A percentile compares a stretch with the other conserved stretches of the same genome.
Conservation (phyloP, 164 flowering plant genomes). For the Stephania japonica region DNA sequence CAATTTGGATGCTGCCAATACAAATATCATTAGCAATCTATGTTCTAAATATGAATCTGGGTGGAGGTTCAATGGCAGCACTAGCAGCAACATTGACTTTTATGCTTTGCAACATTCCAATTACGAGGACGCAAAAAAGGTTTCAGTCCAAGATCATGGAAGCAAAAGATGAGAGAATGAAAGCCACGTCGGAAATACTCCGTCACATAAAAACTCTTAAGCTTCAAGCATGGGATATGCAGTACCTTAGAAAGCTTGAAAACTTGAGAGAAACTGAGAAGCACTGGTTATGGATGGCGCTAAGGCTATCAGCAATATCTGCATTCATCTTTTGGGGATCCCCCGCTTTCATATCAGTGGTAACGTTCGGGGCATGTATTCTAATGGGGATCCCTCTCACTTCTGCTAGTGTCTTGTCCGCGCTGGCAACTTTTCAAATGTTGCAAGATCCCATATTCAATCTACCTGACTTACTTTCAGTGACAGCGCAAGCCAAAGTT, state of each 20-base stretch:
- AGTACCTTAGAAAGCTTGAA: constrained; percentile 57
- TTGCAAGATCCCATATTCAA: constrained; percentile 84
- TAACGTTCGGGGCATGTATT: constrained; percentile 72
- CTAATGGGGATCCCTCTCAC: constrained; percentile 72
- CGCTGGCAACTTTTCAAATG: constrained; percentile 92
- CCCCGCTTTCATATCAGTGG: constrained; percentile 74
- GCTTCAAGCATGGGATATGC: constrained; percentile 90
- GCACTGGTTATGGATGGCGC: constrained; percentile 69
- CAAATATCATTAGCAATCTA: constrained; percentile 78
- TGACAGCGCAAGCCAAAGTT: constrained; percentile 75
- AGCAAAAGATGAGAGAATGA: constrained; percentile 81
- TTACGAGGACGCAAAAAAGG: constrained; percentile 61
- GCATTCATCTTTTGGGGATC: constrained; percentile 88
- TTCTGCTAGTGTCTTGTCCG: constrained; percentile 82
- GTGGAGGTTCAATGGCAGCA: constrained; percentile 63
- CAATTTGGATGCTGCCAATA: constrained; percentile 78
- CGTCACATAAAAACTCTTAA: constrained; percentile 76
- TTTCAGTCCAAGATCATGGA: constrained; percentile 78
- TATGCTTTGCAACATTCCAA: constrained; percentile 73
- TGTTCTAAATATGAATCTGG: constrained; percentile 52
- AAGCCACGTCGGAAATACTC: constrained; percentile 78
- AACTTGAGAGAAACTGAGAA: constrained; percentile 55
- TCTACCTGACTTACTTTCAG: constrained; percentile 74
- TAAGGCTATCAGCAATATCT: constrained; percentile 42
- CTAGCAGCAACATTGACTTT: constrained; percentile 57